Evolutionary conservation across 225 moss, liverwort and hornwort species (phyloP), one percentile per base, ranked within the genome.

Genomic region (Marchantia paleacea): DNA sequence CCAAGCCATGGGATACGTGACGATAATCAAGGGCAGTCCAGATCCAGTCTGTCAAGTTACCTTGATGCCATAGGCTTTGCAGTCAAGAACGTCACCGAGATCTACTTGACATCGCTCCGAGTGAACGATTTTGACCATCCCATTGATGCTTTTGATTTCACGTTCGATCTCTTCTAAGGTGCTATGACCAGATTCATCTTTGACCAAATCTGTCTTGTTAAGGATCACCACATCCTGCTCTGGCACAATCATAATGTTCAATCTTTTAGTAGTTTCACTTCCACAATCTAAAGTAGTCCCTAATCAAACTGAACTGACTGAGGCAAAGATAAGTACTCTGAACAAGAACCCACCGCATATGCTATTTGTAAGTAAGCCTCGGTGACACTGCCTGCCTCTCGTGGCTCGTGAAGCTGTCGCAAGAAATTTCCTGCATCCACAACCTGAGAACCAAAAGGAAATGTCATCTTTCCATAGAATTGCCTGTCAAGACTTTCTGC

Each of bases 301-400:
- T 39, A 39, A 39, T 2, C 39, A 39, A 19, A 49, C 6, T 20
- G 22, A 22, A 20, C 52, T 7, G 50, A 5, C n/a, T 11, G 72
- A 72, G 72, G 10, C 18, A 52, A 51, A 72, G 11, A n/a, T 1
- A 10, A 24, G 19, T 22, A 10, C 24, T 20, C 51, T 51, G 50
- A n/a, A 30, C 29, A 30, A 13, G 20, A 31, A 72, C 72, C 53
- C 78, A 94, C 94, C 83, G 94, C 94, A 86, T 91, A 94, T 52
- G 89, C 94, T 82, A 94, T 92, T 79, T 94, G 94, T 77, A 91
- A 84, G 80, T 89, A 87, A 8, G 94, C 94, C 83, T 93, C 93
- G 80, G 89, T 90, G 53, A 91, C 90, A 71, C 70, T 81, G 31
- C 89, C 92, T 29, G 82, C 81, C 80, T 87, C 90, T 66, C 88